phyloP scores from a whole-genome alignment of 768 basidiomycete species.

The Gloeopeniophorella convolvens region DNA sequence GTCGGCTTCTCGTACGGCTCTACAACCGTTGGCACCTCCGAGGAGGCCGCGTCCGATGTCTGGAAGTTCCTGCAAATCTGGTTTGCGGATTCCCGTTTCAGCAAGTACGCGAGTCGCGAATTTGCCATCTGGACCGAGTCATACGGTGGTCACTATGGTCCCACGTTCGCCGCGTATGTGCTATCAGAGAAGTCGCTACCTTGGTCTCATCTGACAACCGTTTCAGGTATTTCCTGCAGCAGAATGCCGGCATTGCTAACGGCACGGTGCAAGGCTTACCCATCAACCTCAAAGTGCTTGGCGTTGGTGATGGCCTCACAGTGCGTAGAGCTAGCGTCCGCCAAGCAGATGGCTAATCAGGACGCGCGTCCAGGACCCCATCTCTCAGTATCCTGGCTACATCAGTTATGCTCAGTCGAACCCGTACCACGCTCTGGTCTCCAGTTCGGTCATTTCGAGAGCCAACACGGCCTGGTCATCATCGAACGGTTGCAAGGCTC shows the following conservation, averaged over 20 bases:
- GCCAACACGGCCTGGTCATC: constrained; percentile 40
- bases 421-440: constrained; percentile 48
- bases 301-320: constrained; percentile 56
- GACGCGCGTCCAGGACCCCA: constrained; percentile 28
- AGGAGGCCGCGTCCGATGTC: constrained; percentile 47
- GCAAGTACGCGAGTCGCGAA: constrained; percentile 37
- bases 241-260: constrained; percentile 49
- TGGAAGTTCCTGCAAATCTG: constrained; percentile 64
- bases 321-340: constrained; percentile 29
- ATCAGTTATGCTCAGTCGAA: constrained; percentile 49
- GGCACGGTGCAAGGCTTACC: constrained; percentile 39
- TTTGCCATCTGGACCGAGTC: constrained; percentile 64
- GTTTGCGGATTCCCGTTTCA: constrained; percentile 47
- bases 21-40: constrained; percentile 42
- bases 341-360: no score
- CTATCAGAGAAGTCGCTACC: not conserved
- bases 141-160: constrained; percentile 37
- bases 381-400: constrained; percentile 54
- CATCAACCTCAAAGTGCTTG: constrained; percentile 57
- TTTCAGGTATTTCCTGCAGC: constrained; percentile 43
- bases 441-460: constrained; percentile 31
- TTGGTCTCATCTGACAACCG: not conserved
- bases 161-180: constrained; percentile 30
- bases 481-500: constrained; percentile 43
- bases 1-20: constrained; percentile 58